Base-by-base conservation (phyloP, 352 stramenopile genomes). In the Phytopythium aichiense region DNA sequence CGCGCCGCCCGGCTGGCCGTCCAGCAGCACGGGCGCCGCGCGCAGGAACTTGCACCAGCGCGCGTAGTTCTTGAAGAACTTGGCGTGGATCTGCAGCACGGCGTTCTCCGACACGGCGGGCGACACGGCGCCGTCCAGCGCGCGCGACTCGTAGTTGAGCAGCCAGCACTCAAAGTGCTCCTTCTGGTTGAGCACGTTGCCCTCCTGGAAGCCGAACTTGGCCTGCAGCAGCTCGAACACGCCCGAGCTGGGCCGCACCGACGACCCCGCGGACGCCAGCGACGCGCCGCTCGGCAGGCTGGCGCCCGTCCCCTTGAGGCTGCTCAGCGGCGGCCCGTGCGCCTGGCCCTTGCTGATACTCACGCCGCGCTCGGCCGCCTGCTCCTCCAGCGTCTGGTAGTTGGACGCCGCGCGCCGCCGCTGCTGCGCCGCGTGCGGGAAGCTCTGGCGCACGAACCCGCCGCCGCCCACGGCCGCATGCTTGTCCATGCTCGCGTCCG, bases 11-110 rank as follows among this genome's bases (percentile, higher is more conserved):
- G 66, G 45, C 23, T 70, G 63, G 16, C 56, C 66, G 18, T 85
- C 78, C 30, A 85, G 68, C 64, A 97, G 90, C 49, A 90, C 78
- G 12, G 97, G 97, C 53, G 82, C 71, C 5, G 94, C 89, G 33
- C 84, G 83, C 56, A 99, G 77, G 61, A 96, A 96, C 52, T 84
- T 64, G 73, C 97, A 99, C 97, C 97, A 99, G 66, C 96, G 96
- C 65, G 63, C 61, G 68, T 98, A 97, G 72, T 98, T 98, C 18
- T 77, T 78, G 71, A 97, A 96, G 31, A 99, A 96, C 70, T 98
- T 98, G 52, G 82, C 77, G 72, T 99, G 97, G 54, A 99, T 82
- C 38, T 71, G 78, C 48, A 72, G 71, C 58, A 94, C 73, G 25
- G 80, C 81, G 20, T 84, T 77, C 35, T 89, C 80, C 56, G 80